Conservation (phyloP, 169 alveolate genomes). For the Ichthyophthirius multifiliis region DNA sequence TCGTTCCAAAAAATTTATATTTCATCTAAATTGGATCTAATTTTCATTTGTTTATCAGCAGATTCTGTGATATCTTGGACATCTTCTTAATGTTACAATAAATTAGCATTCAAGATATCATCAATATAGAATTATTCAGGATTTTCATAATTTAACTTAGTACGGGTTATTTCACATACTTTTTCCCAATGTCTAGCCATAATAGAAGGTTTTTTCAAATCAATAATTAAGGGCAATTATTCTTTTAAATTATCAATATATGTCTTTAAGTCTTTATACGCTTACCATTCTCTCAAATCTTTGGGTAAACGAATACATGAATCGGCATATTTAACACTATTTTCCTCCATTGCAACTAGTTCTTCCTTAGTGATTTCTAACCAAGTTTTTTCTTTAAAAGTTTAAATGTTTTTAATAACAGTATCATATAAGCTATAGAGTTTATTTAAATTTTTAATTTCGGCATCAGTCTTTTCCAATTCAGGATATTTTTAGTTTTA, state of each 20-base stretch:
- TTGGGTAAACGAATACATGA: conserved; percentile 92
- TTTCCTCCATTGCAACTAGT: conserved; percentile 86
- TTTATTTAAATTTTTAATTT: conserved; percentile 89
- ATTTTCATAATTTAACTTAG: conserved; percentile 68
- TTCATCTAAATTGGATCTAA: conserved; percentile 89
- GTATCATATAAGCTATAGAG: conserved; percentile 86
- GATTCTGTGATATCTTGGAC: conserved; percentile 95
- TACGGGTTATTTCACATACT: conserved; percentile 84
- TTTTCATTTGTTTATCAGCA: conserved; percentile 94
- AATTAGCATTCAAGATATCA: conserved; percentile 85
- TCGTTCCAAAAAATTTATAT: conserved; percentile 91
- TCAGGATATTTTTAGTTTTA: conserved; percentile 93
- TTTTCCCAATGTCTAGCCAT: conserved; percentile 94
- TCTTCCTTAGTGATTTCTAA: conserved; percentile 85
- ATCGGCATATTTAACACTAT: conserved; percentile 80
- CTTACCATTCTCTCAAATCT: conserved; percentile 92
- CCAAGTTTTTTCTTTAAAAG: conserved; percentile 93
- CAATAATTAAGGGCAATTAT: conserved; percentile 90
- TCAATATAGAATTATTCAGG: conserved; percentile 87
- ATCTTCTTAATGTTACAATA: conserved; percentile 86
- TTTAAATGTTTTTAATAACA: conserved; percentile 89
- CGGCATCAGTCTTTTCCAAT: conserved; percentile 91
- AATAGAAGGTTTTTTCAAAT: conserved; percentile 89
- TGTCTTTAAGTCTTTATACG: conserved; percentile 91
- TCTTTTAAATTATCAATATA: conserved; percentile 90